Percentiles rank a stretch among this genome's conserved stretches.
Evolutionary conservation across 1,284 basidiomycete genomes (phyloP).

Genomic region (Ustilago esculenta): DNA sequence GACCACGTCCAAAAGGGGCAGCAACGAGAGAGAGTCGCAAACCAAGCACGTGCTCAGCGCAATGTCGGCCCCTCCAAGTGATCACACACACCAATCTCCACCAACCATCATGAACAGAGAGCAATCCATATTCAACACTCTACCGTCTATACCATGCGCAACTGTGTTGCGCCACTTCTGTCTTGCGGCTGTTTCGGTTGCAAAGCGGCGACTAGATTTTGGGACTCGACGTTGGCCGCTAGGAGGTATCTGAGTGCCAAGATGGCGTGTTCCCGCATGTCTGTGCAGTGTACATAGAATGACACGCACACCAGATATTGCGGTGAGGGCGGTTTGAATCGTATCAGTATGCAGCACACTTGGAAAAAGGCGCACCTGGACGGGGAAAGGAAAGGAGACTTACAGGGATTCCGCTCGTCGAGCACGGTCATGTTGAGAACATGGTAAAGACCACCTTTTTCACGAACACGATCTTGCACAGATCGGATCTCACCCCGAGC

Average conservation of each 20-base stretch:
- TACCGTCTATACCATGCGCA: constrained; percentile 25
- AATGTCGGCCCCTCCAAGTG: constrained; percentile 21
- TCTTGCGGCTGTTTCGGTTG: constrained; percentile 25
- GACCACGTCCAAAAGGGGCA: constrained; percentile 26
- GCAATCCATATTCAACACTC: not conserved
- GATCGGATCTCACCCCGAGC: constrained; percentile 30
- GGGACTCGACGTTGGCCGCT: constrained; percentile 52
- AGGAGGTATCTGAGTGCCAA: constrained; percentile 61
- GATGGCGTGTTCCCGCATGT: constrained; percentile 64
- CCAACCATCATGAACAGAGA: not conserved
- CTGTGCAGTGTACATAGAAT: too few relatives aligned
- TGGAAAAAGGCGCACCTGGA: too few relatives aligned
- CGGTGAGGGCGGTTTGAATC: too few relatives aligned
- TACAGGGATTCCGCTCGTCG: constrained; percentile 60
- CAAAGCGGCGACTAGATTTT: constrained; percentile 45
- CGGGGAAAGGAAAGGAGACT: constrained; percentile 14
- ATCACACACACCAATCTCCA: too few relatives aligned
- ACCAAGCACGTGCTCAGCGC: constrained; percentile 16
- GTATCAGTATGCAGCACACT: too few relatives aligned
- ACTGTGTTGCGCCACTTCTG: constrained; percentile 3
- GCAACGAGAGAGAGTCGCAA: constrained; percentile 15
- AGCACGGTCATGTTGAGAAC: constrained; percentile 61
- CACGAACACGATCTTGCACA: constrained; percentile 59
- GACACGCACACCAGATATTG: too few relatives aligned
- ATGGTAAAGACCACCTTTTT: constrained; percentile 54